phyloP scores from a whole-genome alignment of 2,329 filamentous ascomycete species.

The Leptographium lundbergii region DNA sequence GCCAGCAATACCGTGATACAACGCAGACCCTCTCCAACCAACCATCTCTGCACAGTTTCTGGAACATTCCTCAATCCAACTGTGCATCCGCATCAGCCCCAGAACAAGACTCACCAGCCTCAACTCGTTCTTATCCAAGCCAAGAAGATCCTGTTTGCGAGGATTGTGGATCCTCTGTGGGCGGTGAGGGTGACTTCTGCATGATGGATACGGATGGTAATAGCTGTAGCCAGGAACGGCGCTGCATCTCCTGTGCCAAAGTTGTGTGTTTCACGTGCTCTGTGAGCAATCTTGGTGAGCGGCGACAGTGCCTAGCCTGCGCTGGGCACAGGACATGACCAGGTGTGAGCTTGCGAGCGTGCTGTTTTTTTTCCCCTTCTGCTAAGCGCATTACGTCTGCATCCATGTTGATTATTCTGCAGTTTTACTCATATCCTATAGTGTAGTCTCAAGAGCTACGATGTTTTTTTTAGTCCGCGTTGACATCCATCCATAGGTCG shows the following conservation, averaged over 20 bases:
- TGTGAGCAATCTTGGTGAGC: slow-evolving; percentile 42
- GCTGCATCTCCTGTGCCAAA: slow-evolving; percentile 39
- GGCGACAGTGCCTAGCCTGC: slow-evolving; percentile 40
- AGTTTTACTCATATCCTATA: too few species aligned
- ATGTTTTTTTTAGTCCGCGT: too few species aligned
- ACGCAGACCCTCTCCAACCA: slow-evolving; percentile 22
- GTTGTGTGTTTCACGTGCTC: slow-evolving; percentile 47
- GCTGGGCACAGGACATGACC: slow-evolving; percentile 20
- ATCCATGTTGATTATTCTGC: too few species aligned
- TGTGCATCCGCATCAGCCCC: background rate
- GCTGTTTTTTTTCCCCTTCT: background rate
- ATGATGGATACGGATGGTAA: slow-evolving; percentile 27
- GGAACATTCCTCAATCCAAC: slow-evolving; percentile 30
- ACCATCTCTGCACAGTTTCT: slow-evolving; percentile 47
- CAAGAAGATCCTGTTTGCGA: slow-evolving; percentile 29
- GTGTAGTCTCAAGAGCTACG: too few species aligned
- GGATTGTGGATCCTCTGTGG: slow-evolving; percentile 31
- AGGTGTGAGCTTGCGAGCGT: background rate
- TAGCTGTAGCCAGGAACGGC: slow-evolving; percentile 15
- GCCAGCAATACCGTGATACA: background rate
- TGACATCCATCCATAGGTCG: too few species aligned
- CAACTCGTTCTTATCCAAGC: background rate
- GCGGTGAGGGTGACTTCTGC: slow-evolving; percentile 22
- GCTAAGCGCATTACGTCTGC: background rate
- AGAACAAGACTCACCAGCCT: too few species aligned